Base-by-base conservation (phyloP, 257 asterid genomes). In the Solanum raphanifolium region DNA sequence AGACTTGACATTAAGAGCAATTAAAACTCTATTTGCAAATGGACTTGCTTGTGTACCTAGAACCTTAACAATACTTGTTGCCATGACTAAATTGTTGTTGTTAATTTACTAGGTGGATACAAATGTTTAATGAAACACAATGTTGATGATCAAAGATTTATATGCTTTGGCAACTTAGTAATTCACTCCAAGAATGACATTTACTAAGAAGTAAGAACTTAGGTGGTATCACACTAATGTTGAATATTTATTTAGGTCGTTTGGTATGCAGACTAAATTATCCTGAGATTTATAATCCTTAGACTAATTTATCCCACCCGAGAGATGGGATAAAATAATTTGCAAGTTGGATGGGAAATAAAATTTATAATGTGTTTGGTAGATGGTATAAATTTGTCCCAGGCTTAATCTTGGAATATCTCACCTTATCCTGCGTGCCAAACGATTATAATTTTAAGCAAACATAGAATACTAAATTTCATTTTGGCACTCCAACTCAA, bases 11-110 rank as follows among this genome's bases (percentile, higher is more conserved):
- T 83, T 90, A 27, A 90, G 88, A 18, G 90, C 89, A 38, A 90
- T 86, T 34, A 5, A 46, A 65, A 88, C 90, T 65, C 90, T 36
- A 25, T 46, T 66, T 21, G 82, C 89, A 55, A 4, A 90, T 25
- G 92, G 90, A 65, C 92, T 90, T 34, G 90, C 35, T 83, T 76
- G 62, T 35, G 87, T 46, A 29, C 90, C 90, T 58, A 90, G 41
- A 79, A 90, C 68, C 62, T 87, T 90, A 32, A 88, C 89, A 7
- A 60, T 86, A 32, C 23, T 69, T 18, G 85, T 8, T 27, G 83
- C 83, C 92, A 90, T 90, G 48, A 43, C 66, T 7, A 81, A 81
- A 81, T 27, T 25, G 32, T 81, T 29, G 41, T 81, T 27, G 85
- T 27, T 43, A 43, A 27, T 27, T 60, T 9, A 60, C 69, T 79